Evolutionary conservation across 2,329 filamentous ascomycete species (phyloP), one percentile per base, ranked within the genome.

Genomic region (Diaporthe caulivora): DNA sequence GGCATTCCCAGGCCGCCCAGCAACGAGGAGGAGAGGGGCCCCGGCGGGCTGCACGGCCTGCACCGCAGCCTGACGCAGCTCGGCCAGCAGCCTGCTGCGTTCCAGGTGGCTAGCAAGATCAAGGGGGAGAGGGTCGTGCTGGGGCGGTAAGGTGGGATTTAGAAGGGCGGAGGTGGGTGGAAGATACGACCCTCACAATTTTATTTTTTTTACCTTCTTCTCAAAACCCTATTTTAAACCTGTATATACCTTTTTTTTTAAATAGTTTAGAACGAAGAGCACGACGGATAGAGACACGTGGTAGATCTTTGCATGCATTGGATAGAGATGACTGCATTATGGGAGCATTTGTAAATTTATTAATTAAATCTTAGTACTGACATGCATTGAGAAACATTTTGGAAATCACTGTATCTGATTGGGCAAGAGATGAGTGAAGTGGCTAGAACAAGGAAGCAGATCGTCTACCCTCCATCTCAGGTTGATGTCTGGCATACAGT

Each of bases 21-120:
- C 13, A 26, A 31, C 17, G 49, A 68, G 21, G 31, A 26, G 29
- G 54, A 60, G 55, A 51, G 44, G 37, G 31, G 54, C 7, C 47
- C 44, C 29, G 51, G 40, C 6, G 49, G 37, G 11, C 47, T 29
- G 0, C 40, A 58, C 17, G 70, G 70, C 15, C n/a, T 72, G 29
- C 60, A 72, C n/a, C 60, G 70, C 8, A 72, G 70, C 40, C 40
- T 72, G 26, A 72, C 70, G 13, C 53, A 44, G 70, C 51, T 72
- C 17, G 70, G 70, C 17, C 49, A 58, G 70, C 58, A 68, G 60
- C 60, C 60, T 13, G 60, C 51, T 13, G 49, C 60, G 6, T 68
- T 72, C n/a, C 49, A 68, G 60, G 70, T 72, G 8, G 70, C 70
- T 7, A 72, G 51, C n/a, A 72, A 65, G 60, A 72, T 72, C 17